Evolutionary conservation across 1,284 basidiomycete species (phyloP).

Genomic region (Microbotryum lychnidis-dioicae): DNA sequence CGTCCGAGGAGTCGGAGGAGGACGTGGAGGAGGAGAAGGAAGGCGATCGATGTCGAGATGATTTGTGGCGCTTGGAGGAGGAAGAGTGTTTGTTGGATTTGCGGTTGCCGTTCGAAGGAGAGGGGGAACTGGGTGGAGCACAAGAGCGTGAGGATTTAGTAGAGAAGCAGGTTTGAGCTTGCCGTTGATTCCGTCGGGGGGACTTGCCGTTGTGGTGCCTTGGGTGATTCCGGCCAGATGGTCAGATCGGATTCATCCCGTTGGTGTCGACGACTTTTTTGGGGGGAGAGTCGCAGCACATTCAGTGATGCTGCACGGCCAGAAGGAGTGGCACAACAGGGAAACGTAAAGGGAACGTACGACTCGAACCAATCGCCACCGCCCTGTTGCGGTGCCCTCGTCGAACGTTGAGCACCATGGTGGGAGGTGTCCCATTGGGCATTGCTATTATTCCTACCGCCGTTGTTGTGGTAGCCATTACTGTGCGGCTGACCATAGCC

Average conservation of each 20-base stretch:
- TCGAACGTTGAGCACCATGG: neutral
- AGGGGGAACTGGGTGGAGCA: slow-evolving; percentile 15
- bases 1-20: slow-evolving; percentile 49
- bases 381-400: neutral
- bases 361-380: slow-evolving; percentile 31
- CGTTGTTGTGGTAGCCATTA: neutral
- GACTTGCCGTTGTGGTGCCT: slow-evolving; percentile 48
- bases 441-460: neutral
- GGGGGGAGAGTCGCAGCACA: too few species aligned
- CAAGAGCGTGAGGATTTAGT: too few species aligned
- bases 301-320: too few species aligned
- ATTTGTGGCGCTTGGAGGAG: slow-evolving; percentile 39
- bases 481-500: slow-evolving; percentile 5
- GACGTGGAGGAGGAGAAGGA: slow-evolving; percentile 51
- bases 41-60: slow-evolving; percentile 47
- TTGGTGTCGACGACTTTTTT: slow-evolving; percentile 56
- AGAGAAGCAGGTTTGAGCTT: too few species aligned
- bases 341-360: slow-evolving; percentile 10
- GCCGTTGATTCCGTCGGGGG: neutral
- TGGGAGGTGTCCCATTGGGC: neutral
- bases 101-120: slow-evolving; percentile 13
- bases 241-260: slow-evolving; percentile 56
- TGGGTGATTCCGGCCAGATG: slow-evolving; percentile 78
- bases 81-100: slow-evolving; percentile 20
- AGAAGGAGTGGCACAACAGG: too few species aligned